Evolutionary conservation across 2,329 filamentous ascomycete species (phyloP).

Genomic region (Exserohilum rostratum): DNA sequence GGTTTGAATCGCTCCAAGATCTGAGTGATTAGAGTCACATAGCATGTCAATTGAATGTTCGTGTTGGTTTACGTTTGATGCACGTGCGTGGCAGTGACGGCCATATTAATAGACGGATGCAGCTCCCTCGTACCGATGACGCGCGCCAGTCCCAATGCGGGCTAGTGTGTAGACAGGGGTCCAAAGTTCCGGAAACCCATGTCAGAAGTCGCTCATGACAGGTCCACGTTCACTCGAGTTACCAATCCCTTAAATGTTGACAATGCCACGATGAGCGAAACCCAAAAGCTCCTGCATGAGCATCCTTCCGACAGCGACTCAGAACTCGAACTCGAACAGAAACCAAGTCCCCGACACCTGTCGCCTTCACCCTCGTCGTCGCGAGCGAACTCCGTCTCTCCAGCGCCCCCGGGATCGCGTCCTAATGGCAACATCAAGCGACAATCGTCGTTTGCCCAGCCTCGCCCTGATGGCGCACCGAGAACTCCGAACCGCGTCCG

Average conservation of each 20-base stretch:
- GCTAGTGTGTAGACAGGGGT: slow-evolving; percentile 20
- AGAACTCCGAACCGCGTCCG: slow-evolving; percentile 75
- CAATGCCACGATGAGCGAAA: slow-evolving; percentile 50
- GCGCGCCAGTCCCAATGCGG: neutral
- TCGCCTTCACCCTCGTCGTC: slow-evolving; percentile 39
- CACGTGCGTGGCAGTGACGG: neutral
- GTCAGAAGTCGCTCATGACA: slow-evolving; percentile 11
- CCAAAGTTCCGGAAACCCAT: slow-evolving; percentile 11
- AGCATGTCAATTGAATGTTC: neutral
- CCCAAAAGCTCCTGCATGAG: slow-evolving; percentile 47
- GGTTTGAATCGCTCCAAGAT: neutral
- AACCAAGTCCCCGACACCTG: slow-evolving; percentile 24
- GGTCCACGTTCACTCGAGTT: slow-evolving; percentile 1
- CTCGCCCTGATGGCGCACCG: slow-evolving; percentile 58
- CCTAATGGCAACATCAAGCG: slow-evolving; percentile 40
- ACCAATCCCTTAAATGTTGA: slow-evolving; percentile 15
- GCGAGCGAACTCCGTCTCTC: slow-evolving; percentile 38
- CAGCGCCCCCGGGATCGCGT: slow-evolving; percentile 31
- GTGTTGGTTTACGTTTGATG: neutral
- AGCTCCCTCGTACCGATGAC: neutral
- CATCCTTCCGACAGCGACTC: slow-evolving; percentile 40
- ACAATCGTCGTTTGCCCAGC: slow-evolving; percentile 55
- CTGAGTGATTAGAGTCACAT: neutral
- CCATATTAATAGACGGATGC: neutral
- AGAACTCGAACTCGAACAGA: slow-evolving; percentile 28